Conservation (phyloP, 495 filamentous ascomycete genomes). For the Staphylotrichum tortipilum region DNA sequence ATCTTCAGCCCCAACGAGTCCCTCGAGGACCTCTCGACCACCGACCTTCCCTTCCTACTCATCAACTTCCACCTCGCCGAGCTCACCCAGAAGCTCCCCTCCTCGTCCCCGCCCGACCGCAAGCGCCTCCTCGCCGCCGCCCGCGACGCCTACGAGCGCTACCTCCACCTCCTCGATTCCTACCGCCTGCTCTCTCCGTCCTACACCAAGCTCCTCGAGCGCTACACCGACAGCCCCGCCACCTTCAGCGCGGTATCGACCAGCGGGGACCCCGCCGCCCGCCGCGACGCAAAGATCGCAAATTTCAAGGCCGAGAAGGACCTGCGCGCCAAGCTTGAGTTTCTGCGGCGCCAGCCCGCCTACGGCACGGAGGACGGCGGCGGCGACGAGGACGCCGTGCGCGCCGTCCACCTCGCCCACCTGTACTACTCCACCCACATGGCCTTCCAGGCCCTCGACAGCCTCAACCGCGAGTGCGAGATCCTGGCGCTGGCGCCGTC, state of each 20-base stretch:
- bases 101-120: slow-evolving; percentile 49
- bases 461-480: slow-evolving; percentile 71
- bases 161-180: slow-evolving; percentile 62
- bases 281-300: slow-evolving; percentile 75
- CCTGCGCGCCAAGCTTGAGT: slow-evolving; percentile 70
- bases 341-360: slow-evolving; percentile 33
- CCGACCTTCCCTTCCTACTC: slow-evolving; percentile 63
- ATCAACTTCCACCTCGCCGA: slow-evolving; percentile 27
- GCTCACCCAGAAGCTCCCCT: slow-evolving; percentile 37
- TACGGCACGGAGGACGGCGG: slow-evolving; percentile 33
- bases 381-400: slow-evolving; percentile 64
- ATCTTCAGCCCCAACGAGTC: slow-evolving; percentile 88
- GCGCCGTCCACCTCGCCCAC: slow-evolving; percentile 68
- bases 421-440: slow-evolving; percentile 65
- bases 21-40: slow-evolving; percentile 77
- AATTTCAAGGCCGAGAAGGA: slow-evolving; percentile 82
- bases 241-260: slow-evolving; percentile 59
- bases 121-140: slow-evolving; percentile 54
- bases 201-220: slow-evolving; percentile 64
- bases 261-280: slow-evolving; percentile 59
- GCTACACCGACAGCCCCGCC: slow-evolving; percentile 56
- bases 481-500: slow-evolving; percentile 65
- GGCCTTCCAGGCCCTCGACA: slow-evolving; percentile 76
- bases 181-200: slow-evolving; percentile 62
- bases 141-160: slow-evolving; percentile 63